These are phyloP conservation scores for Notholithocarpus densiflorus DNA, from an alignment of 306 rosid genomes.

Conservation along the genomic window DNA sequence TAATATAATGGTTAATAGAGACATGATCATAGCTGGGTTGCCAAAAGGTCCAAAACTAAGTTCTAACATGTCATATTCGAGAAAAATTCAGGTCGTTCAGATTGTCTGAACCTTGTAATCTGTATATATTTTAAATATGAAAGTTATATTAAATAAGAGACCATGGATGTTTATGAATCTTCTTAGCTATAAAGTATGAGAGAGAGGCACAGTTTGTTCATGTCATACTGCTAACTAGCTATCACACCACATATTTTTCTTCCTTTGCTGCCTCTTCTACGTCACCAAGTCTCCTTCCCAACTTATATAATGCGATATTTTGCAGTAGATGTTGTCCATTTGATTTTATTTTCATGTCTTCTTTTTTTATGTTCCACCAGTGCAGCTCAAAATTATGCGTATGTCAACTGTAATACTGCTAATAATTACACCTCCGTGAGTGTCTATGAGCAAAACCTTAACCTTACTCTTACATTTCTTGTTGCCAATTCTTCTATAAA, in stretches of 20 bases:
- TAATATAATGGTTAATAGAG: no score
- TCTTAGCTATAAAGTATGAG: no score
- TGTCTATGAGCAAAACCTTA: constrained; percentile 22
- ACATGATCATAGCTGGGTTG: no score
- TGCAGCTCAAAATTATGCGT: background rate
- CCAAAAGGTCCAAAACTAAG: no score
- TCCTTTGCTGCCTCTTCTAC: background rate
- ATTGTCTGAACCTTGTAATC: no score
- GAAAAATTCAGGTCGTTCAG: no score
- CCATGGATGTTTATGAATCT: no score
- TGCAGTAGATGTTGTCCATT: constrained; percentile 4
- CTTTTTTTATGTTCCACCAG: background rate
- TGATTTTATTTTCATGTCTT: constrained; percentile 10
- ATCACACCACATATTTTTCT: background rate
- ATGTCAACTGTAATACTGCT: constrained; percentile 4
- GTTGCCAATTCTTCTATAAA: constrained; percentile 18
- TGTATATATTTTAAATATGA: no score
- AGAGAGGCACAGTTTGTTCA: no score
- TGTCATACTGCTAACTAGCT: background rate
- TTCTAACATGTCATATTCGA: no score
- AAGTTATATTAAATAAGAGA: no score
- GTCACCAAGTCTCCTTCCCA: background rate
- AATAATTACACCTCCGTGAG: constrained; percentile 27
- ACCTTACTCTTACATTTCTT: constrained; percentile 18
- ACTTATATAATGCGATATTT: constrained; percentile 6